Percentiles rank a stretch among this genome's conserved stretches.
Evolutionary conservation across 306 rosid species (phyloP).

Genomic region (Medicago ruthenica): DNA sequence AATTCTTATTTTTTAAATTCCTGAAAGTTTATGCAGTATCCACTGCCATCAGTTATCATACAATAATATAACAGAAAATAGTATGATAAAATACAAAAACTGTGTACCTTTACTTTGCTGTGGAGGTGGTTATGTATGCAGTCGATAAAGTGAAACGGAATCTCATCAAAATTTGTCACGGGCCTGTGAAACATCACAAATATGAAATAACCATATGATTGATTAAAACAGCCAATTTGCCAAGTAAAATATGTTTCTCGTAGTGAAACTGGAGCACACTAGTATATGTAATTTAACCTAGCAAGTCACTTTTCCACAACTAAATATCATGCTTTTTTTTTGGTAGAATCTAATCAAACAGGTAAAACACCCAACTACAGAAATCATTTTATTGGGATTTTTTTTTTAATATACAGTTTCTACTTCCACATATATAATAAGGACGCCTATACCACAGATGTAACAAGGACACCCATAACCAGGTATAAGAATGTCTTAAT

Average conservation of each 20-base stretch:
- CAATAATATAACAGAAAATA: conserved; percentile 19
- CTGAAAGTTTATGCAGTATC: neutral
- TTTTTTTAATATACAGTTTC: conserved; percentile 26
- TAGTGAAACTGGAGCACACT: neutral
- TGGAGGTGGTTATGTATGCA: conserved; percentile 81
- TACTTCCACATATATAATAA: neutral
- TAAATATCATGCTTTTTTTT: conserved; percentile 1
- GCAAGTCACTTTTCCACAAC: conserved; percentile 3
- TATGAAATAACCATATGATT: conserved; percentile 18
- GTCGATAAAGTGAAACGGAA: conserved; percentile 86
- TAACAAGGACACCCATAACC: neutral
- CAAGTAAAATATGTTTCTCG: neutral
- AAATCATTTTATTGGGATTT: neutral
- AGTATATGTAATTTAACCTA: neutral
- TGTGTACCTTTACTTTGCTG: conserved; percentile 65
- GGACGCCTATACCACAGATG: neutral
- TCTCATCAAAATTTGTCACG: conserved; percentile 77
- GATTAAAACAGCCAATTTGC: conserved; percentile 1
- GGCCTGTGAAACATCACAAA: conserved; percentile 65
- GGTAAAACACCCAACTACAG: conserved; percentile 1
- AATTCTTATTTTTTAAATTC: conserved; percentile 26
- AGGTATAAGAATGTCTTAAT: neutral
- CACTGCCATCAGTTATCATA: conserved; percentile 4
- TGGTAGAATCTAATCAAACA: conserved; percentile 31
- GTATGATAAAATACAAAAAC: neutral